Evolutionary conservation across 73 alveolate genomes (phyloP).

Genomic region (Tetrahymena borealis): DNA sequence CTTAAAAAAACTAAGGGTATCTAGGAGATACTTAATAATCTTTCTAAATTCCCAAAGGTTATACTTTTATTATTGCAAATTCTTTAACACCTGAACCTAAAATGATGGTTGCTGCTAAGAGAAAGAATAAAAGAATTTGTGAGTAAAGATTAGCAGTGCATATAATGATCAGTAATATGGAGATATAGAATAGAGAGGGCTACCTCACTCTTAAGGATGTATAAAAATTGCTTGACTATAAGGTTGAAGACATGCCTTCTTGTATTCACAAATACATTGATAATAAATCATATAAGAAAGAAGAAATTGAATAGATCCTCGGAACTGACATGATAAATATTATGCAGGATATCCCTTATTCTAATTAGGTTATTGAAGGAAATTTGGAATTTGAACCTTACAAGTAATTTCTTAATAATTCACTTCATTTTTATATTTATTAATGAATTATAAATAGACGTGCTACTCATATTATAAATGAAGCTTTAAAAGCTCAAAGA

Average conservation of each 20-base stretch:
- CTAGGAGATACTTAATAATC: not conserved
- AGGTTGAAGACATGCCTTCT: not conserved
- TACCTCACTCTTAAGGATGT: not conserved
- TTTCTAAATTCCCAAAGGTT: not conserved
- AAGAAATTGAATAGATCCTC: not conserved
- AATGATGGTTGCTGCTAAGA: not conserved
- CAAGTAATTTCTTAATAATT: not conserved
- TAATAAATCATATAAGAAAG: not conserved
- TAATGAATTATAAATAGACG: not conserved
- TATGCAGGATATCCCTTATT: not conserved
- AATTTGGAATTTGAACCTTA: not conserved
- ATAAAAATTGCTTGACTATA: not conserved
- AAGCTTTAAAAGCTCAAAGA: not conserved
- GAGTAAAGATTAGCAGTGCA: not conserved
- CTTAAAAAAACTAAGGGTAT: not conserved
- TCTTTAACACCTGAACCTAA: not conserved
- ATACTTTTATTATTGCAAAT: not conserved
- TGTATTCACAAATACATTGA: not conserved
- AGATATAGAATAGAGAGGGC: not conserved
- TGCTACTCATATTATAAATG: not conserved
- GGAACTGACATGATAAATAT: not conserved
- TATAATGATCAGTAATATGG: not conserved
- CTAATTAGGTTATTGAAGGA: not conserved
- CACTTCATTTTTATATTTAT: not conserved
- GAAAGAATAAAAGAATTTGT: not conserved